These are phyloP conservation scores for Entamoeba dispar DNA, from an alignment of 208 protist genomes.

Conservation along the genomic window DNA sequence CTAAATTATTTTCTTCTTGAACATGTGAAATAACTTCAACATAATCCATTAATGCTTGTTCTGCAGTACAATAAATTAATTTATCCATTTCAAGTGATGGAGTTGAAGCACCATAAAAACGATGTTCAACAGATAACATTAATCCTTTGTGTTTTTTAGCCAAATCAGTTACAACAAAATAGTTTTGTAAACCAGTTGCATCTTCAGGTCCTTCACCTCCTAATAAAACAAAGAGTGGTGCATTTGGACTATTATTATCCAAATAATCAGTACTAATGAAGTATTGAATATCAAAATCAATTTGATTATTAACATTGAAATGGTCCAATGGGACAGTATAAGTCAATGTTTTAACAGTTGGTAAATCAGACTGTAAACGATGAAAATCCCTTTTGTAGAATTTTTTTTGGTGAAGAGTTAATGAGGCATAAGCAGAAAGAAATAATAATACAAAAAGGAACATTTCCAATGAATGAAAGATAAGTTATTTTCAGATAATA, in stretches of 20 bases:
- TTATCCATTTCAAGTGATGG: not conserved
- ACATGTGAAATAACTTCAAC: not conserved
- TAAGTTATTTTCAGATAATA: too few relatives aligned
- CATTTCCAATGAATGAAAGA: too few relatives aligned
- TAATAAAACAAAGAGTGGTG: not conserved
- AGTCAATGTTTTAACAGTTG: not conserved
- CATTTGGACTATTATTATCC: not conserved
- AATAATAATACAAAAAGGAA: too few relatives aligned
- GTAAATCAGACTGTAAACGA: too few relatives aligned
- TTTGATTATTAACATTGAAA: not conserved
- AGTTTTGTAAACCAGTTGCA: not conserved
- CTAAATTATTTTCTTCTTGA: not conserved
- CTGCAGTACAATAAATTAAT: constrained; percentile 4
- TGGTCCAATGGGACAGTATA: not conserved
- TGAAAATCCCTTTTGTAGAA: too few relatives aligned
- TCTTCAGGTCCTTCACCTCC: not conserved
- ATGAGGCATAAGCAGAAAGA: too few relatives aligned
- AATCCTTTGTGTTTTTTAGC: not conserved
- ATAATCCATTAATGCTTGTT: constrained; percentile 8
- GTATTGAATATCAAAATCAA: not conserved
- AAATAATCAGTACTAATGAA: not conserved
- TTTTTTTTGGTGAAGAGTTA: too few relatives aligned
- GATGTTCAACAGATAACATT: constrained; percentile 2
- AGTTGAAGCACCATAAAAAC: constrained; percentile 6
- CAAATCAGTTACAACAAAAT: not conserved